Evolutionary conservation across 2,329 filamentous ascomycete species (phyloP), one percentile per base, ranked within the genome.

Genomic region (Sclerotinia glacialis): DNA sequence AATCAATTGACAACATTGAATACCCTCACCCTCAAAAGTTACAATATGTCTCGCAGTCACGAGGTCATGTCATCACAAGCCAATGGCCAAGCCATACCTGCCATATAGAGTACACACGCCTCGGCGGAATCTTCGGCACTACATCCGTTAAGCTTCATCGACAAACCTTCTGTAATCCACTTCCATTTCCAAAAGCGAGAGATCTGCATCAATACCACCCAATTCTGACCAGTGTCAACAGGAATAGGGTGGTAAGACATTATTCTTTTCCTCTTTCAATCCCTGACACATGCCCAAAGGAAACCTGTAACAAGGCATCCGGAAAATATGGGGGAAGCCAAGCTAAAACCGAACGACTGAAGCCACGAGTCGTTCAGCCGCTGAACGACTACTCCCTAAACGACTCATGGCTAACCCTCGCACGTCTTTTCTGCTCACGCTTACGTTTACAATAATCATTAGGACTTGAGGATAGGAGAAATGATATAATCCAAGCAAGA

Each of bases 341-440:
- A 34, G 28, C 21, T 18, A 31, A n/a, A 47, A 28, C 56, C 37
- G 34, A 16, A 58, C 23, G 14, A 23, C 37, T 58, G 54, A 58
- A 58, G 44, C 58, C 58, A 49, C 58, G 58, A 61, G 44, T 49
- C 42, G 44, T 11, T 16, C 44, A 49, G 31, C n/a, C 28, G 58
- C 31, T n/a, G n/a, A 49, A 55, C 21, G n/a, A 40, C 34, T 23
- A 40, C 37, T 40, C 37, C 5, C 2, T 40, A 59, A 59, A 59
- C 55, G 56, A 59, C 28, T 59, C 42, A 42, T 59, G 42, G 56
- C 56, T 59, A 18, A 47, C 21, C 42, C 47, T 59, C 56, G 44
- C 58, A 60, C 58, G 44, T 60, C 58, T 44, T 49, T 49, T 60
- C 28, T 60, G 21, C 58, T n/a, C 58, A 49, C 44, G 21, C 56